These are phyloP conservation scores for Pseudovirgaria hyperparasitica DNA, from an alignment of 2,329 filamentous ascomycete species.

Conservation along the genomic window DNA sequence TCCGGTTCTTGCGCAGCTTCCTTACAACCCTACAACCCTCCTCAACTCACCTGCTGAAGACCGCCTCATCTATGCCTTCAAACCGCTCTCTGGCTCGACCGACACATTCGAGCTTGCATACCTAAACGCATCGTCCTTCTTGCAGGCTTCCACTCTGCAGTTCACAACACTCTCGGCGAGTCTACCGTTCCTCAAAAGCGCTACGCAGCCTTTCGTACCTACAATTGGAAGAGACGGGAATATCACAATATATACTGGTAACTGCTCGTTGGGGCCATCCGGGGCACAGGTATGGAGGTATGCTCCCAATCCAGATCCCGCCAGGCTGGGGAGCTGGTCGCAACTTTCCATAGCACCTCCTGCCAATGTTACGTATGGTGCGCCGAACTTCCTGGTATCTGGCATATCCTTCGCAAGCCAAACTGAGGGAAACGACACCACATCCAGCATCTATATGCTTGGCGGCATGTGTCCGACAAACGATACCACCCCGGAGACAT, in stretches of 20 bases:
- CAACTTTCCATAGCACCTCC: slow-evolving; percentile 26
- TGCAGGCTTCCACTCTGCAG: slow-evolving; percentile 35
- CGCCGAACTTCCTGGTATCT: slow-evolving; percentile 44
- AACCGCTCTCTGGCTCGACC: slow-evolving; percentile 35
- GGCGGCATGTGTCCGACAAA: slow-evolving; percentile 73
- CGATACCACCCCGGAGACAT: slow-evolving; percentile 30
- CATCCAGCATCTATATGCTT: slow-evolving; percentile 58
- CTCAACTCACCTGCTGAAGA: slow-evolving; percentile 42
- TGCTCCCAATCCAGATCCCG: slow-evolving; percentile 30
- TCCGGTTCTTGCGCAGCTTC: slow-evolving; percentile 35
- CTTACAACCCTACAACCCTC: slow-evolving; percentile 67
- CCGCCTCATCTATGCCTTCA: slow-evolving; percentile 58
- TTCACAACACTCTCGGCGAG: slow-evolving; percentile 39
- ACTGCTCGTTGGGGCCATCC: slow-evolving; percentile 45
- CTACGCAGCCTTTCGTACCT: slow-evolving; percentile 50
- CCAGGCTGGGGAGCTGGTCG: slow-evolving; percentile 42
- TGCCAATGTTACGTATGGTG: slow-evolving; percentile 23
- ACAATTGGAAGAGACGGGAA: slow-evolving; percentile 54
- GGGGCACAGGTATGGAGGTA: slow-evolving; percentile 57
- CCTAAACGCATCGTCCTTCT: slow-evolving; percentile 49
- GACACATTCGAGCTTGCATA: slow-evolving; percentile 44
- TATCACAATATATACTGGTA: slow-evolving; percentile 61
- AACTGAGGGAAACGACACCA: slow-evolving; percentile 39
- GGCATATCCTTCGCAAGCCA: slow-evolving; percentile 57
- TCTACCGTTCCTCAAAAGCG: slow-evolving; percentile 49